Conservation (phyloP, 2,329 filamentous ascomycete genomes). For the Scytalidium sp. region DNA sequence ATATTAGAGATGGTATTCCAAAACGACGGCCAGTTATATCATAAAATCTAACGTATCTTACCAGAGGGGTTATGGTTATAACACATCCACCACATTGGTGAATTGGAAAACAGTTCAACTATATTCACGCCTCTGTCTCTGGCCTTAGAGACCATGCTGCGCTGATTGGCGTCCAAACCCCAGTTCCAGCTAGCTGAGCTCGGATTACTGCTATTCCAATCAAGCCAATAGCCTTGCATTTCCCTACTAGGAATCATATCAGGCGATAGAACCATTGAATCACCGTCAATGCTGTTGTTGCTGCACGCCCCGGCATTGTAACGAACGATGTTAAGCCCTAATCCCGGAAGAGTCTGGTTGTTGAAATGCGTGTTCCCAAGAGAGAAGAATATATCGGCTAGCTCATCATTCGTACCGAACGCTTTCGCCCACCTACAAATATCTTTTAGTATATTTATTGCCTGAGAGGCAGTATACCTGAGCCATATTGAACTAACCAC, state of each 20-base stretch:
- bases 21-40: too few relatives aligned
- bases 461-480: neutral
- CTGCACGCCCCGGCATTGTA: conserved; percentile 42
- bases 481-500: conserved; percentile 23
- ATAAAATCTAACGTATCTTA: too few relatives aligned
- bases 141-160: conserved; percentile 36
- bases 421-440: conserved; percentile 32
- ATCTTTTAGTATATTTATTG: neutral
- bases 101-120: conserved; percentile 39
- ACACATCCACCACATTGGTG: conserved; percentile 44
- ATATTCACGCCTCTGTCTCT: conserved; percentile 31
- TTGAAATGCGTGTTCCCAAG: conserved; percentile 27
- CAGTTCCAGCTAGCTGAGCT: conserved; percentile 37
- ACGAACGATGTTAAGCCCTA: conserved; percentile 39
- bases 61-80: conserved; percentile 38
- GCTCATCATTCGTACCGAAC: conserved; percentile 38
- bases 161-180: conserved; percentile 37
- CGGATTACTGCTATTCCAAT: conserved; percentile 33
- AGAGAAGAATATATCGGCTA: conserved; percentile 39
- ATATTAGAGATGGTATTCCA: too few relatives aligned
- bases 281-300: conserved; percentile 30
- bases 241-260: conserved; percentile 35
- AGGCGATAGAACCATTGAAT: conserved; percentile 33
- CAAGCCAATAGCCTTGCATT: conserved; percentile 38
- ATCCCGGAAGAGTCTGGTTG: conserved; percentile 32